A percentile compares a stretch with the other conserved stretches of the same genome.
These are phyloP conservation scores for Aquilaria malaccensis DNA, from an alignment of 345 rosid species.

Conservation along the genomic window DNA sequence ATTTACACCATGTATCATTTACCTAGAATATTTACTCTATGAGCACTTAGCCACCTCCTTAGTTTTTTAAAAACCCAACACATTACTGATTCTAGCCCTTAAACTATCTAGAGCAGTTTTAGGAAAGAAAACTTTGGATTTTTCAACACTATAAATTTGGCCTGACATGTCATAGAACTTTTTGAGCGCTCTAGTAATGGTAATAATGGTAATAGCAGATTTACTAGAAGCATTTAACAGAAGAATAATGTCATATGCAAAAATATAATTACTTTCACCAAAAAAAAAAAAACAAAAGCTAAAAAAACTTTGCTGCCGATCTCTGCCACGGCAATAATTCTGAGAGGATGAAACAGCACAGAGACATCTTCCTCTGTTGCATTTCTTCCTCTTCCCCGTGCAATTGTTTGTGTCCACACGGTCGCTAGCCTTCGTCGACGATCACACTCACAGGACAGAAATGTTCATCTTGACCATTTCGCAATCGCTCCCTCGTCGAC, in stretches of 20 bases:
- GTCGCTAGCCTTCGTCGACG: too few species aligned
- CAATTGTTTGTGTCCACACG: too few species aligned
- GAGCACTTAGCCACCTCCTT: background rate
- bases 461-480: too few species aligned
- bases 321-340: background rate
- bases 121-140: background rate
- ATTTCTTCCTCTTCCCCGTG: background rate
- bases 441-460: too few species aligned
- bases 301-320: background rate
- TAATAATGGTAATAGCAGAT: background rate
- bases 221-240: background rate
- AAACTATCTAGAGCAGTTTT: background rate
- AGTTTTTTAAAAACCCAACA: background rate
- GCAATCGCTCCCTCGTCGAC: too few species aligned
- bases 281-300: too few species aligned
- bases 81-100: background rate
- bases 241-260: background rate
- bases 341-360: too few species aligned
- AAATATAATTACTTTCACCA: too few species aligned
- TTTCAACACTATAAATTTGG: too few species aligned
- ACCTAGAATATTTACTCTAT: too few species aligned
- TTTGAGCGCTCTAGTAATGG: background rate
- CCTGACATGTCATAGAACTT: background rate
- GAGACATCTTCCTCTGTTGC: slow-evolving; percentile 15
- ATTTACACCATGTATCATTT: too few species aligned